These are phyloP conservation scores for Kluyveromyces dobzhanskii DNA, from an alignment of 805 yeast genomes.

Conservation along the genomic window DNA sequence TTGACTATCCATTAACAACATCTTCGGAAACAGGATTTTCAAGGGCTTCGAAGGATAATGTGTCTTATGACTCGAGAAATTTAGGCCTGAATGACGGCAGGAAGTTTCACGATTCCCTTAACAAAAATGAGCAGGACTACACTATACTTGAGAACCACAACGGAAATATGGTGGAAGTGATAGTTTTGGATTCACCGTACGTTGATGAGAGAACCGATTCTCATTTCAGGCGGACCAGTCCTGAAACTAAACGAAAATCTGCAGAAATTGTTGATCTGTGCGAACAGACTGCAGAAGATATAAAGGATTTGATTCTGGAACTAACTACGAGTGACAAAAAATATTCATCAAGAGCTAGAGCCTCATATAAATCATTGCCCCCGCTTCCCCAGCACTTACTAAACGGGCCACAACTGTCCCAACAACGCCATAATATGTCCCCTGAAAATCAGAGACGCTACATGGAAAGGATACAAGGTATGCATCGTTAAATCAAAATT, in stretches of 20 bases:
- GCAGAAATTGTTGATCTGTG: slow-evolving; percentile 20
- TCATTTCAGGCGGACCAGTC: no score
- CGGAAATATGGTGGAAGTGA: slow-evolving; percentile 20
- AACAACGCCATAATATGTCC: slow-evolving; percentile 1
- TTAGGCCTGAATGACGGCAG: no score
- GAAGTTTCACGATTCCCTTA: no score
- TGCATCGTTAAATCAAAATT: neutral
- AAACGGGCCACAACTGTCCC: neutral
- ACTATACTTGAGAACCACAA: slow-evolving; percentile 13
- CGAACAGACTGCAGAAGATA: slow-evolving; percentile 23
- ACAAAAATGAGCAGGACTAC: no score
- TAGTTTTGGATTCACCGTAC: slow-evolving; percentile 17
- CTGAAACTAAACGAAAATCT: neutral
- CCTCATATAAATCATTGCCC: neutral
- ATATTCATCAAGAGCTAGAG: neutral
- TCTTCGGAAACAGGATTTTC: no score
- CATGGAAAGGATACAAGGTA: slow-evolving; percentile 2
- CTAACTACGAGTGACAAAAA: slow-evolving; percentile 4
- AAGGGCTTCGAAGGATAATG: no score
- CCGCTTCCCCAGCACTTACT: neutral
- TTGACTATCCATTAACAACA: no score
- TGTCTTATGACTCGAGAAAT: no score
- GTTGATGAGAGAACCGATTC: slow-evolving; percentile 1
- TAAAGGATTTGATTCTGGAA: slow-evolving; percentile 18
- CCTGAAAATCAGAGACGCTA: slow-evolving; percentile 2